Evolutionary conservation across 192 early-diverging fungal genomes (phyloP), one percentile per base, ranked within the genome.

Genomic region (Geranomyces variabilis): DNA sequence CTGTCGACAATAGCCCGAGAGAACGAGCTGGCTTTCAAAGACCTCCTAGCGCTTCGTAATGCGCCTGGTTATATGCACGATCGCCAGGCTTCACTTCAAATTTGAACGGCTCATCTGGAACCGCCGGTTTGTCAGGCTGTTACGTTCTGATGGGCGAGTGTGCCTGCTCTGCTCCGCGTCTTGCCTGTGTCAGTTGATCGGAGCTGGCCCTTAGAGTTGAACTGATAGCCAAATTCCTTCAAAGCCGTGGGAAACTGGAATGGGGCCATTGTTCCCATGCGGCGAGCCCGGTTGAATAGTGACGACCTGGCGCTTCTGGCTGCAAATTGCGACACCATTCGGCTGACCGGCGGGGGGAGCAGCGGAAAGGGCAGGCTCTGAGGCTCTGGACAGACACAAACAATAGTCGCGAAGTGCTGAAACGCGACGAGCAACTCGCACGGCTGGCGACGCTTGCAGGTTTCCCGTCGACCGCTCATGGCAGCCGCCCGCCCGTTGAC

Each of bases 31-130:
- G 19, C 17, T 24, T 24, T 53, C 4, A 3, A 4, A 13, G 7
- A 66, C 63, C 71, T 1, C 64, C 71, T 17, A 73, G 31, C 19
- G 62, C 63, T 47, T 73, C 71, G 34, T 73, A 73, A 30, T 73
- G 71, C 12, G n/a, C 48, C 36, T 73, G 62, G 26, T 73, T 73
- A 29, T 26, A 66, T 28, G 44, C 22, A 10, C 26, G 28, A 34
- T 68, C 28, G 13, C 44, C 48, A 13, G 63, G 51, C 17, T 30
- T 67, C 46, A 73, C 44, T 6, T 57, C 36, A 41, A 73, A 73
- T 29, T 73, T 26, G 57, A 73, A 73, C 12, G 62, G 71, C 36
- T 62, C 21, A 17, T 46, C 71, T 71, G 14, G 26, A 0, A 60
- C 9, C 0, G 19, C 2, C 67, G 46, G 67, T 12, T 24, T 22